Conservation (phyloP, 1,139 yeast genomes). For the Scheffersomyces cryptocercus region DNA sequence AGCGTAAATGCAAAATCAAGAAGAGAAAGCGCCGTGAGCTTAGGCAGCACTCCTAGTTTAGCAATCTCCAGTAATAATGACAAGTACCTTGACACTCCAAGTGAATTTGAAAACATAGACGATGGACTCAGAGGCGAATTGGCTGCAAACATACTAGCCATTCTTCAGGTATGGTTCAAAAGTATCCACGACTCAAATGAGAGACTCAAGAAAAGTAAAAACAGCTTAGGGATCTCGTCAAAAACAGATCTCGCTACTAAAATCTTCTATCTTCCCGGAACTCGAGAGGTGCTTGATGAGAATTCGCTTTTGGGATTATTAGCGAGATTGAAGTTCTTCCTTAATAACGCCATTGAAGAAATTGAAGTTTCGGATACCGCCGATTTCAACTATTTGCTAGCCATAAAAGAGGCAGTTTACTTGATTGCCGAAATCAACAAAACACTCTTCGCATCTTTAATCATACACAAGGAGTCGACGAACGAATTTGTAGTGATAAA, state of each 20-base stretch:
- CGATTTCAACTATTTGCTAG: slow-evolving; percentile 17
- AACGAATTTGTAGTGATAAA: slow-evolving; percentile 20
- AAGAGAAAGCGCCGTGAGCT: not conserved
- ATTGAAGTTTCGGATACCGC: slow-evolving; percentile 16
- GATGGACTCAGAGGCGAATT: slow-evolving; percentile 28
- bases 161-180: slow-evolving; percentile 26
- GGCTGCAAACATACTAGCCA: slow-evolving; percentile 25
- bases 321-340: slow-evolving; percentile 18
- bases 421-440: slow-evolving; percentile 28
- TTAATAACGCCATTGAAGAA: slow-evolving; percentile 16
- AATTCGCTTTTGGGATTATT: slow-evolving; percentile 17
- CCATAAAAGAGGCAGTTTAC: slow-evolving; percentile 30
- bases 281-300: slow-evolving; percentile 13
- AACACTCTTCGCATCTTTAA: slow-evolving; percentile 17
- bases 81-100: not conserved
- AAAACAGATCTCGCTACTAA: slow-evolving; percentile 11
- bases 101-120: slow-evolving; percentile 24
- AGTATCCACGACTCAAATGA: slow-evolving; percentile 17
- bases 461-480: slow-evolving; percentile 9
- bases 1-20: not conserved
- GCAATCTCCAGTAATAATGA: not conserved
- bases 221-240: slow-evolving; percentile 2
- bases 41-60: not conserved
- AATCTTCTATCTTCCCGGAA: slow-evolving; percentile 20
- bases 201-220: slow-evolving; percentile 1